These are phyloP conservation scores for Neurospora sp. DNA, from an alignment of 2,329 filamentous ascomycete species.

Conservation along the genomic window DNA sequence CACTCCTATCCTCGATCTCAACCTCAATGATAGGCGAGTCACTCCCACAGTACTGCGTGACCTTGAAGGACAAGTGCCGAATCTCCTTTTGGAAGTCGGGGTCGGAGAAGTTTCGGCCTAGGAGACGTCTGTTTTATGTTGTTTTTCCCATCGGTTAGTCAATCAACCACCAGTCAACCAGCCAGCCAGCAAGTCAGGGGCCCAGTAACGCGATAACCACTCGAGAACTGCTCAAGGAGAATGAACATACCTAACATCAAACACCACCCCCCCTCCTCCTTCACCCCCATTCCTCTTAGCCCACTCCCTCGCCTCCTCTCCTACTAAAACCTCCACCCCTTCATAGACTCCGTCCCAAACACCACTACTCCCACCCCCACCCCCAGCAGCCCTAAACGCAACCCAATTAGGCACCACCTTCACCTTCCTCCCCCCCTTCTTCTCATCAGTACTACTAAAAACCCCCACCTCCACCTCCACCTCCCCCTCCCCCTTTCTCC, in stretches of 20 bases:
- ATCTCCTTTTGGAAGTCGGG: constrained; percentile 84
- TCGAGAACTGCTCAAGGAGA: too few relatives aligned
- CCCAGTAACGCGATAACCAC: too few relatives aligned
- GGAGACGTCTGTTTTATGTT: constrained; percentile 47
- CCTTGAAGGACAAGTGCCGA: constrained; percentile 95
- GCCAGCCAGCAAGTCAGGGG: too few relatives aligned
- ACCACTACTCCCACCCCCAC: background rate
- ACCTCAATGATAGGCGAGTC: constrained; percentile 81
- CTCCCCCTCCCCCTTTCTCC: constrained; percentile 87
- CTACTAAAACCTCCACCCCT: background rate
- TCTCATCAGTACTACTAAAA: constrained; percentile 58
- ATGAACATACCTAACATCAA: background rate
- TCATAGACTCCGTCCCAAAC: constrained; percentile 1
- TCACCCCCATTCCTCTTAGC: background rate
- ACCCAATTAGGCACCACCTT: constrained; percentile 65
- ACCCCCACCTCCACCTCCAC: constrained; percentile 75
- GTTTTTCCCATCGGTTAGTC: constrained; percentile 60
- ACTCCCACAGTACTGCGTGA: constrained; percentile 30
- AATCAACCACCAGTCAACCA: constrained; percentile 37
- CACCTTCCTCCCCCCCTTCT: too few relatives aligned
- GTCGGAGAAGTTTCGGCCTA: constrained; percentile 73
- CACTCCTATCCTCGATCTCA: constrained; percentile 30
- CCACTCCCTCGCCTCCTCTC: background rate
- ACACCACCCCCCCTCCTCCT: background rate
- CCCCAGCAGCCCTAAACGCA: constrained; percentile 60